These are phyloP conservation scores for Asterophora lycoperdoides DNA, from an alignment of 768 basidiomycete species.

Conservation along the genomic window DNA sequence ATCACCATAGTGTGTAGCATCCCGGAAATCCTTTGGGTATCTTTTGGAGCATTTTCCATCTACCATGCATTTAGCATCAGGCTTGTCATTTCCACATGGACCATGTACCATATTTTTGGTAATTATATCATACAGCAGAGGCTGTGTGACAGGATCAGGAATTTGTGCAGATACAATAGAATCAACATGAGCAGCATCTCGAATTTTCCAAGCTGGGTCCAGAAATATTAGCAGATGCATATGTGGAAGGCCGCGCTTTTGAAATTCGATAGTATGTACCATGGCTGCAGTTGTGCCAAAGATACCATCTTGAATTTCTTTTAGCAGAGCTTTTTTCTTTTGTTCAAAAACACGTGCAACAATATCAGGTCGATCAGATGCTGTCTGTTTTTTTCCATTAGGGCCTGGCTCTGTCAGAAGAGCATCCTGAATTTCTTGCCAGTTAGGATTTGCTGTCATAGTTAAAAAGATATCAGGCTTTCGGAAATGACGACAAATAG, in stretches of 20 bases:
- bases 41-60: too few relatives aligned
- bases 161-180: too few relatives aligned
- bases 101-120: too few relatives aligned
- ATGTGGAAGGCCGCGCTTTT: constrained; percentile 53
- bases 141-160: too few relatives aligned
- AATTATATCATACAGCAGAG: too few relatives aligned
- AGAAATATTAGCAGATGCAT: constrained; percentile 48
- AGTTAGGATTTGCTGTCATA: constrained; percentile 44
- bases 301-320: constrained; percentile 35
- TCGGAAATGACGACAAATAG: constrained; percentile 26
- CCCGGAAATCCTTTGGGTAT: too few relatives aligned
- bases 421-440: constrained; percentile 40
- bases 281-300: constrained; percentile 39
- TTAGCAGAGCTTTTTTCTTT: constrained; percentile 36
- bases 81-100: too few relatives aligned
- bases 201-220: constrained; percentile 27
- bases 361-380: constrained; percentile 46
- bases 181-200: too few relatives aligned
- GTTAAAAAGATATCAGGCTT: constrained; percentile 43
- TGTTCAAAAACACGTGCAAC: constrained; percentile 42
- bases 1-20: too few relatives aligned
- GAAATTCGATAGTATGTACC: constrained; percentile 54
- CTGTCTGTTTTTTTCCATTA: too few relatives aligned
- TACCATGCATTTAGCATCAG: too few relatives aligned
- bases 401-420: too few relatives aligned